Evolutionary conservation across 257 asterid species (phyloP), one percentile per base, ranked within the genome.

Genomic region (Fraxinus pennsylvanica): DNA sequence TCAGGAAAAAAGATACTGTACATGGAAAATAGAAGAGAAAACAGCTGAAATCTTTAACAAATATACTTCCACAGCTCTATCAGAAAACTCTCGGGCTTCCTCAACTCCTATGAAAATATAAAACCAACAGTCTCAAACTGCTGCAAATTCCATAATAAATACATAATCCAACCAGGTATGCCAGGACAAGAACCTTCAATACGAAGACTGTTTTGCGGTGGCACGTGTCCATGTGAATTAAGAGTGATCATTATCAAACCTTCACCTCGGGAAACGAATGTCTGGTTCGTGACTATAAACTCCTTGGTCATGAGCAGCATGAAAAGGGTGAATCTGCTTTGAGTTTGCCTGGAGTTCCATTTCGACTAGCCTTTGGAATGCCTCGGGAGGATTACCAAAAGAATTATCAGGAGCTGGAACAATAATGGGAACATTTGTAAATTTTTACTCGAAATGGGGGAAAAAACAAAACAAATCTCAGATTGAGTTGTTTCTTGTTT

Each of bases 321-420:
- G 74, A 32, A 85, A 86, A 5, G 91, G 90, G 75, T 85, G 94
- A 43, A 77, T 79, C 84, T 91, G 96, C 84, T 89, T 91, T 10
- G 94, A 81, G 68, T 85, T 91, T 47, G 88, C 96, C 81, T 89
- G 86, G 43, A 84, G 87, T 78, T 92, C 98, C 96, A 91, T 87
- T 78, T 94, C 92, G 10, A 94, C 75, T 73, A 91, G 89, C 91
- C 92, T 94, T 71, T 90, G 96, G 82, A 92, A 82, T 36, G 94
- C 96, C 54, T 90, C 98, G 0, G 90, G 85, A 81, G 83, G 83
- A 75, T 81, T 83, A 65, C 77, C 89, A 65, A 74, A 59, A 63
- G 80, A 76, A 67, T 68, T 41, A 39, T 83, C 83, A 30, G 79
- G 78, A 68, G 82, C 90, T 84, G 68, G 79, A 72, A 22, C 65